These are phyloP conservation scores for Paraphaeosphaeria minitans DNA, from an alignment of 2,329 filamentous ascomycete species.

Conservation along the genomic window DNA sequence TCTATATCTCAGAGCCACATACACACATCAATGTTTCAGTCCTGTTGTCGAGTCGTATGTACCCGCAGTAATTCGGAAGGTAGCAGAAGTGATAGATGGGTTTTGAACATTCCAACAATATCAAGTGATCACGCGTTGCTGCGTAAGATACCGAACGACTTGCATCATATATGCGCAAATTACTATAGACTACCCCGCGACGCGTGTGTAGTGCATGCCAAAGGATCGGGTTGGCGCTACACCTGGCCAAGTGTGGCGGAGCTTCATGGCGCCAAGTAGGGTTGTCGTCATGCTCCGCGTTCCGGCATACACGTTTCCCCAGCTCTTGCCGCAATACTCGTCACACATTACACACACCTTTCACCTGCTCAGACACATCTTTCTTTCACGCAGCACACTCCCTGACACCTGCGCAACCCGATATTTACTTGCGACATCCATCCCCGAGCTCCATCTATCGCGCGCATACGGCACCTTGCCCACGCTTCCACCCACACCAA, in stretches of 20 bases:
- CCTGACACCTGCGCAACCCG: not conserved
- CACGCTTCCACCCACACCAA: not conserved
- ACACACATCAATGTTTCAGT: not conserved
- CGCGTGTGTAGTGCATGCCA: not conserved
- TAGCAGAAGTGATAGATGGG: not conserved
- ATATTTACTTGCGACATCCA: not conserved
- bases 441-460: not conserved
- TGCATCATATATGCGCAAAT: not conserved
- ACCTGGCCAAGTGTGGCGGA: conserved; percentile 35
- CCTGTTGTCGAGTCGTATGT: not conserved
- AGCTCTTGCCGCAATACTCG: conserved; percentile 2
- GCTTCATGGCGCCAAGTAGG: conserved; percentile 28
- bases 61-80: not conserved
- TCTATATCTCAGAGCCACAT: not conserved
- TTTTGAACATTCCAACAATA: not conserved
- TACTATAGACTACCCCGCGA: not conserved
- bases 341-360: not conserved
- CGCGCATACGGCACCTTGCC: not conserved
- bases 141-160: not conserved
- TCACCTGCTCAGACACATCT: not conserved
- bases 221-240: not conserved
- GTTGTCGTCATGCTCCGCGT: not conserved
- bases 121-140: not conserved
- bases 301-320: conserved; percentile 6
- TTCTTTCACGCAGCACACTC: not conserved